Conservation (phyloP, 1,139 yeast species). For the Spencermartinsiella ligniputridi region DNA sequence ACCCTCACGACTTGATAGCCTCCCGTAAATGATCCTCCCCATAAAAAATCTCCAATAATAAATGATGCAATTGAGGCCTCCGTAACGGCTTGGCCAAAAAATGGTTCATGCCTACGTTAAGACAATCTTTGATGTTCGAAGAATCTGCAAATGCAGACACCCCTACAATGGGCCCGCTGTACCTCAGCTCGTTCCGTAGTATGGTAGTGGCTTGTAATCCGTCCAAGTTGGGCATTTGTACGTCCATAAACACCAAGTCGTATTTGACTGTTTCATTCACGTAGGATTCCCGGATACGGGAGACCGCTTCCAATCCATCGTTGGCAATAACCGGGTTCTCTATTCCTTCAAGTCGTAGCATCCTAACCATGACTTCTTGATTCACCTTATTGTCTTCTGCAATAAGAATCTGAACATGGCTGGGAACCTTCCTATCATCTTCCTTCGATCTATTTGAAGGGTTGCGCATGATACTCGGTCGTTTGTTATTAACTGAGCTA, state of each 20-base stretch:
- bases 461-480: constrained; percentile 22
- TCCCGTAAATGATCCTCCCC: background rate
- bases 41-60: constrained; percentile 16
- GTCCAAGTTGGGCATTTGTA: constrained; percentile 93
- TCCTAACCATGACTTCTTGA: constrained; percentile 86
- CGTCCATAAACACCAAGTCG: constrained; percentile 89
- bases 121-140: constrained; percentile 78
- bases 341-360: constrained; percentile 83
- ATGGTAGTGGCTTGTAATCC: constrained; percentile 77
- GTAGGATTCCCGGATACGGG: constrained; percentile 39
- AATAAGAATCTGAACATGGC: constrained; percentile 60
- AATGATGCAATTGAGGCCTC: constrained; percentile 24
- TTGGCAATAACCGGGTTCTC: constrained; percentile 70
- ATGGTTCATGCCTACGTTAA: constrained; percentile 83
- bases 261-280: constrained; percentile 43
- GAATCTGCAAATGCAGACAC: constrained; percentile 94
- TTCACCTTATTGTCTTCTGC: constrained; percentile 94
- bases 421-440: constrained; percentile 21
- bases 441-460: constrained; percentile 21
- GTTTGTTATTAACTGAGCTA: constrained; percentile 6
- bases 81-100: constrained; percentile 74
- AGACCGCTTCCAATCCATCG: constrained; percentile 88
- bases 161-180: constrained; percentile 76
- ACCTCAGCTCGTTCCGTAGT: constrained; percentile 59
- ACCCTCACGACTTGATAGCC: constrained; percentile 1